Base-by-base conservation (phyloP, 1,284 basidiomycete species). In the Tylopilus orsonianus region DNA sequence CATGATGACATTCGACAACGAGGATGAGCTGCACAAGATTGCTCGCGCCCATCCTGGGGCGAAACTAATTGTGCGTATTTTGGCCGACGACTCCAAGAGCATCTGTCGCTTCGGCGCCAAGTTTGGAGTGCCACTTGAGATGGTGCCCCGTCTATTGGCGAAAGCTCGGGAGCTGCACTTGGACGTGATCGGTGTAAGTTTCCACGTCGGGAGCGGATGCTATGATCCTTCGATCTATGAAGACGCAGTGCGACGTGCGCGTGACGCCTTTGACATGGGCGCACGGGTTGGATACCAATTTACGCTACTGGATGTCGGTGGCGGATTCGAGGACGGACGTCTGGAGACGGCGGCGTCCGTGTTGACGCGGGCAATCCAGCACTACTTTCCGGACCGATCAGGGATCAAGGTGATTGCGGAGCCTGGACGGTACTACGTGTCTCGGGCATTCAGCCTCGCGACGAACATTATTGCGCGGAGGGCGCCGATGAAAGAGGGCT, bases 1-100 rank as follows among this genome's bases (percentile, higher is more conserved):
- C 61, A 85, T 83, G 72, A 97, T 97, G 91, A 98, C 96, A 0
- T 99, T 99, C 65, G 97, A 99, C 75, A 99, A 99, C 70, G 81
- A 81, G 43, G 97, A 99, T 71, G 97, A 99, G 69, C 76, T 99
- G 16, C 80, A 91, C 81, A 99, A 99, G 75, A 84, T 99, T 57
- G 85, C 90, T 39, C 85, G 87, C 39, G 76, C 80, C 16, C 86
- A 96, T 67, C 91, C 94, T 0, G 62, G 70, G 38, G 94, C 96
- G 35, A 89, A 92, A 71, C 82, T 97, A 45, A 87, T 99, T 56
- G 74, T 98, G 24, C 91, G 96, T 54, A 98, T 99, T 67, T 78
- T 99, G 40, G 95, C 95, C 16, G 97, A 99, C 71, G 97, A 99
- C 70, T 93, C 91, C 41, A 97, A 94, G 74, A 91, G 87, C 55